Conservation (phyloP, 495 filamentous ascomycete species). For the Tuber microsphaerosporum region DNA sequence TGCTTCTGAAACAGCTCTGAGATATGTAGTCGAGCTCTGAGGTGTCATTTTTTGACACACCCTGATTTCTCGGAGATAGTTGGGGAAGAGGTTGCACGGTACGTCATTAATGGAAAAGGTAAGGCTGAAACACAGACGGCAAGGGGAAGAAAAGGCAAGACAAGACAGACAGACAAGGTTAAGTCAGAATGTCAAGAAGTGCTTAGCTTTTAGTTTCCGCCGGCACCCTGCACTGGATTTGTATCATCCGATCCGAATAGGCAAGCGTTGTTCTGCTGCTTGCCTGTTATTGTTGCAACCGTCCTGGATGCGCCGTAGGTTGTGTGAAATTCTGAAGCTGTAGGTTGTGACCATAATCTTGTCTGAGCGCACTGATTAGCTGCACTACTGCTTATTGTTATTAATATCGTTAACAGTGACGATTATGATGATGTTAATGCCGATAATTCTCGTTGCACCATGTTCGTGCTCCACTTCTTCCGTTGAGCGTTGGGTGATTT, state of each 20-base stretch:
- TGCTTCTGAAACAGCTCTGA: slow-evolving; percentile 28
- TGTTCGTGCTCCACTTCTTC: not conserved
- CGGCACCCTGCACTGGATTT: slow-evolving; percentile 13
- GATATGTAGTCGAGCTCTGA: slow-evolving; percentile 24
- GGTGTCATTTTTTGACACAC: slow-evolving; percentile 26
- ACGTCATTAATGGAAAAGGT: slow-evolving; percentile 26
- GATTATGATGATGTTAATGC: not conserved
- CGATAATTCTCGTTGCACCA: not conserved
- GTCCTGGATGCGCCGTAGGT: not conserved
- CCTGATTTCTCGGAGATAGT: slow-evolving; percentile 7
- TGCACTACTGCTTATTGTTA: not conserved
- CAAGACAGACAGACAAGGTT: not conserved
- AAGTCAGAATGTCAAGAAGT: not conserved
- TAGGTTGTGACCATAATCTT: not conserved
- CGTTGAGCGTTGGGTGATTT: slow-evolving; percentile 8
- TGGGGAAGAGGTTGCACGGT: slow-evolving; percentile 8
- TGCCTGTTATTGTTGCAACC: not conserved
- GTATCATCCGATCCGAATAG: slow-evolving; percentile 34
- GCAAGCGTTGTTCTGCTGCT: slow-evolving; percentile 23
- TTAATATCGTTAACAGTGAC: not conserved
- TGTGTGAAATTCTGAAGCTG: not conserved
- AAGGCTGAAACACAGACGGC: slow-evolving; percentile 38
- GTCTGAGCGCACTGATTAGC: not conserved
- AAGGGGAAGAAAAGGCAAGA: slow-evolving; percentile 8
- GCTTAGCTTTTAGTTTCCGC: not conserved